These are phyloP conservation scores for Cryptococcus deneoformans DNA, from an alignment of 1,284 basidiomycete species.

Conservation along the genomic window DNA sequence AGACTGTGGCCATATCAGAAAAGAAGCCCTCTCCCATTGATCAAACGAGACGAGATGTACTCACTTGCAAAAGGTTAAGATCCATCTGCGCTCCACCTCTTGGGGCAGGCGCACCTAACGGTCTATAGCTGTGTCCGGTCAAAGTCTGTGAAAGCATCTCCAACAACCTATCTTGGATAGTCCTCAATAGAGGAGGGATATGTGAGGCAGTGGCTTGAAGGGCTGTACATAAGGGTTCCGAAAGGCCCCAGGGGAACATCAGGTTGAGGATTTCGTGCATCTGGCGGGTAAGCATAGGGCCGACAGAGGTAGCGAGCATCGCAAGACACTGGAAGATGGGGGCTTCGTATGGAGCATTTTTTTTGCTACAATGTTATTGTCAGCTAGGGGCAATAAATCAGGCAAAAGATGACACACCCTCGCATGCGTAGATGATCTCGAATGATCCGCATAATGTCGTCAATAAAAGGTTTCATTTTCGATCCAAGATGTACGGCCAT, in stretches of 20 bases:
- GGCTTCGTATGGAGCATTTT: constrained; percentile 89
- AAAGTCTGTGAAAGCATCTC: constrained; percentile 77
- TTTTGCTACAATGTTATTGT: constrained; percentile 53
- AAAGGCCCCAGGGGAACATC: constrained; percentile 94
- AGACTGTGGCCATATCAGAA: constrained; percentile 28
- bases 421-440: constrained; percentile 81
- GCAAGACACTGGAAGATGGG: constrained; percentile 98
- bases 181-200: constrained; percentile 86
- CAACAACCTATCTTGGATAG: constrained; percentile 89
- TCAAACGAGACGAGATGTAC: constrained; percentile 10
- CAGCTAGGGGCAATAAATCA: not conserved
- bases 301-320: constrained; percentile 93
- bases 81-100: constrained; percentile 57
- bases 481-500: constrained; percentile 88
- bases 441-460: constrained; percentile 85
- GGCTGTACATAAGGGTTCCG: constrained; percentile 82
- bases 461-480: constrained; percentile 95
- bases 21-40: not conserved
- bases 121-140: constrained; percentile 77
- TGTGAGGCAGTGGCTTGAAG: constrained; percentile 81
- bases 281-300: constrained; percentile 91
- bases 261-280: constrained; percentile 95
- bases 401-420: constrained; percentile 49
- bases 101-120: constrained; percentile 65
- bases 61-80: constrained; percentile 59